phyloP scores from a whole-genome alignment of 116 monocot genomes.

The Thalassia testudinum region DNA sequence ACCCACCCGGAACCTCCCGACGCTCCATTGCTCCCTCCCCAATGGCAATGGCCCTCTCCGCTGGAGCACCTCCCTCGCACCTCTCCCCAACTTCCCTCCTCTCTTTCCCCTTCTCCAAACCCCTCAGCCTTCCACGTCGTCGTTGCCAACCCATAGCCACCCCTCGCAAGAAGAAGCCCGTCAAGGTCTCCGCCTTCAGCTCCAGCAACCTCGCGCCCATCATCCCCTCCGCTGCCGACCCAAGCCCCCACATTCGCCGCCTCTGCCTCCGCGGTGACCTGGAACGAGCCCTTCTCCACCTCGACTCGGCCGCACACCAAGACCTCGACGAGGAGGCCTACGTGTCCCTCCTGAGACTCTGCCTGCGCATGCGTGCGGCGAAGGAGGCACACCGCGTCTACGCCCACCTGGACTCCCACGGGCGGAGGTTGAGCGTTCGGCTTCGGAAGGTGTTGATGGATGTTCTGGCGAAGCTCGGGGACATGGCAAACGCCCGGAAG shows the following conservation, averaged over 20 bases:
- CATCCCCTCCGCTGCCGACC: conserved; percentile 13
- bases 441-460: conserved; percentile 49
- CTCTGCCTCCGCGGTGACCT: conserved; percentile 59
- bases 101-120: too few species aligned
- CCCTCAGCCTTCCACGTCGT: too few species aligned
- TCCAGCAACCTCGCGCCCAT: too few species aligned
- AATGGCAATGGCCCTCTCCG: too few species aligned
- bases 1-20: too few species aligned
- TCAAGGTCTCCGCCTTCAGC: too few species aligned
- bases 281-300: conserved; percentile 20
- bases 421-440: conserved; percentile 9
- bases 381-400: conserved; percentile 28
- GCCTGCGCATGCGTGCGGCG: conserved; percentile 28
- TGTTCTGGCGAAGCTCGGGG: conserved; percentile 32
- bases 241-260: conserved; percentile 24
- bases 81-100: too few species aligned
- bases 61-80: too few species aligned
- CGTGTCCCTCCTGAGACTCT: conserved; percentile 35
- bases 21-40: too few species aligned
- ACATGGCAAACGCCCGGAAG: conserved; percentile 22
- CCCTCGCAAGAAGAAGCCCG: too few species aligned
- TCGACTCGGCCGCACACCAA: neutral
- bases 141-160: too few species aligned
- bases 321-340: conserved; percentile 14
- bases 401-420: conserved; percentile 14